Evolutionary conservation across 129 eudicot species (phyloP), one percentile per base, ranked within the genome.

Genomic region (Solidago caesia): DNA sequence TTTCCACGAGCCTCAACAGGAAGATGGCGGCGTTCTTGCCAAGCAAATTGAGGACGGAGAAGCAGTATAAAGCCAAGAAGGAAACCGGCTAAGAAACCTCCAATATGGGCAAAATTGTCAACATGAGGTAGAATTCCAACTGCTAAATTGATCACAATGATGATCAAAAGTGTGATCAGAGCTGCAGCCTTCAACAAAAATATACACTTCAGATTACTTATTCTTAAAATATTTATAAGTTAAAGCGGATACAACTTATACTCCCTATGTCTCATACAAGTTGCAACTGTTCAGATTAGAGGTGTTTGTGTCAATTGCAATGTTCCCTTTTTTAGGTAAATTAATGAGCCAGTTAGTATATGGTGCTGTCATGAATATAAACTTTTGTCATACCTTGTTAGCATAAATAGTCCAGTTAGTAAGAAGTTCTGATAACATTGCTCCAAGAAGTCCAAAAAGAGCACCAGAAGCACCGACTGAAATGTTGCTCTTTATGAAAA

Each of bases 381-480:
- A 47, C 11, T 10, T 8, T 64, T 6, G 45, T 5, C 46, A 42
- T 68, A 95, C 99, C 96, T 95, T 95, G 67, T 95, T 95, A 45
- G 97, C 82, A 73, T 95, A 95, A 64, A 95, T 91, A 56, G 91
- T 85, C 99, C 99, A 95, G 75, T 95, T 95, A 45, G 94, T 95
- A 46, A 91, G 67, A 52, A 95, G 89, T 73, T 95, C 99, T 0
- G 97, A 95, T 39, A 95, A 79, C 99, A 95, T 95, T 42, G 97
- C 99, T 64, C 99, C 99, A 60, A 91, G 97, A 73, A 91, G 96
- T 41, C 97, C 99, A 80, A 91, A 95, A 15, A 95, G 86, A 77
- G 99, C 99, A 61, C 99, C 99, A 46, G 99, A 95, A 80, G 99
- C 99, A 52, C 99, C 99, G 47, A 91, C 99, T 4, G 97, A 91